Conservation (phyloP, 192 early-diverging fungal species). For the Backusella psychrophila region DNA sequence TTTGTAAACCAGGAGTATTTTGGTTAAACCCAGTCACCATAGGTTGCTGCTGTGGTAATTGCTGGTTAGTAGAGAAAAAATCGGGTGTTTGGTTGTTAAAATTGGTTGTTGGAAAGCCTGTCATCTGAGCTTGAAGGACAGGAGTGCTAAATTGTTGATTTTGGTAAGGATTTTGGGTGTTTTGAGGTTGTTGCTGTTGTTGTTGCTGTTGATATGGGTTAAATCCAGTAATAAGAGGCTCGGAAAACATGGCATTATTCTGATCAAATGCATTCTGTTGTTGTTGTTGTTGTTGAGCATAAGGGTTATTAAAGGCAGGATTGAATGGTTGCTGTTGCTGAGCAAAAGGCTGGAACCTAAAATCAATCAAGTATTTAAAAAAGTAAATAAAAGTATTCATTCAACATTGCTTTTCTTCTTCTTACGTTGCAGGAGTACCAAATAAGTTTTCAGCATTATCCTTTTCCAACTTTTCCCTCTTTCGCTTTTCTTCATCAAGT, state of each 20-base stretch:
- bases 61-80: background rate
- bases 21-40: conserved; percentile 5
- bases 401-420: background rate
- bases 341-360: conserved; percentile 19
- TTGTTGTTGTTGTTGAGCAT: conserved; percentile 23
- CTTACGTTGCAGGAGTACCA: conserved; percentile 10
- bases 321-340: conserved; percentile 16
- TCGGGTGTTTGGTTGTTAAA: background rate
- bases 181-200: conserved; percentile 25
- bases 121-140: conserved; percentile 29
- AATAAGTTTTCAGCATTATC: conserved; percentile 23
- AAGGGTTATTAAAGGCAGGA: conserved; percentile 20
- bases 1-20: background rate
- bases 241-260: background rate
- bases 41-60: conserved; percentile 15
- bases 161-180: conserved; percentile 31
- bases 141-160: conserved; percentile 25
- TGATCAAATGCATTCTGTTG: conserved; percentile 10
- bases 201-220: conserved; percentile 17
- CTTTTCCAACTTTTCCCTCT: conserved; percentile 18
- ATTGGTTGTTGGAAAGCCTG: conserved; percentile 7
- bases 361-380: background rate
- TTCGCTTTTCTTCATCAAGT: conserved; percentile 25
- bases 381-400: background rate
- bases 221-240: conserved; percentile 3